Conservation (phyloP, 2,329 filamentous ascomycete species). For the Penicillium crustosum region DNA sequence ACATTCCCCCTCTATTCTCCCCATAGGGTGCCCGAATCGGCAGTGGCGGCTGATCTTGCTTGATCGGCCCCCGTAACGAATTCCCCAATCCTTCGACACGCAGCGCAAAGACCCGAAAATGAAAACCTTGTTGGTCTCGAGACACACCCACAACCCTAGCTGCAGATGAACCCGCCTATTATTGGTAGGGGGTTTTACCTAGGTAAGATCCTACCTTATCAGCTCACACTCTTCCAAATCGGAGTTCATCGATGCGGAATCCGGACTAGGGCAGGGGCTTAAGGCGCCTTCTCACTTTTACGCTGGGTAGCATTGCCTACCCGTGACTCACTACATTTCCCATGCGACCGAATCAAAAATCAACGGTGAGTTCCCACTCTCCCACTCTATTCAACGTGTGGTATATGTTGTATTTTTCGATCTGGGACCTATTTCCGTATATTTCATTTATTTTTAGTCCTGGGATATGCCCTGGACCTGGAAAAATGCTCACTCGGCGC, state of each 20-base stretch:
- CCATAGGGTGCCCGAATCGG: constrained; percentile 18
- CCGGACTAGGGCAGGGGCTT: constrained; percentile 9
- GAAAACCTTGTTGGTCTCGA: constrained; percentile 13
- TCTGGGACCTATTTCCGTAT: constrained; percentile 7
- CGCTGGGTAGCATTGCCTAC: constrained; percentile 13
- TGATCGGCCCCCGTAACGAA: constrained; percentile 17
- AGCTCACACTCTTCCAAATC: constrained; percentile 6
- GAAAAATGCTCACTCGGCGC: constrained; percentile 4
- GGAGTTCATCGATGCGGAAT: constrained; percentile 12
- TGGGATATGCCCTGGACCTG: background rate
- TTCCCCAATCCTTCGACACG: constrained; percentile 17
- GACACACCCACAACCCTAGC: constrained; percentile 13
- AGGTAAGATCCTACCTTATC: constrained; percentile 19
- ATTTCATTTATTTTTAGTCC: background rate
- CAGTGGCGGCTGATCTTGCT: constrained; percentile 24
- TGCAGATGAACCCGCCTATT: constrained; percentile 10
- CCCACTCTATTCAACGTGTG: constrained; percentile 4
- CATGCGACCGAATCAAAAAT: constrained; percentile 2
- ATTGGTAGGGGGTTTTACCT: constrained; percentile 16
- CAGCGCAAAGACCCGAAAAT: constrained; percentile 3
- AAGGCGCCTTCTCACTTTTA: background rate
- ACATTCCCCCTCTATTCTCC: constrained; percentile 12
- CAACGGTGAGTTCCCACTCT: background rate
- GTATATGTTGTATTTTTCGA: background rate
- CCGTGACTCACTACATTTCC: constrained; percentile 7